Evolutionary conservation across 768 basidiomycete species (phyloP).

Genomic region (Suillus plorans): DNA sequence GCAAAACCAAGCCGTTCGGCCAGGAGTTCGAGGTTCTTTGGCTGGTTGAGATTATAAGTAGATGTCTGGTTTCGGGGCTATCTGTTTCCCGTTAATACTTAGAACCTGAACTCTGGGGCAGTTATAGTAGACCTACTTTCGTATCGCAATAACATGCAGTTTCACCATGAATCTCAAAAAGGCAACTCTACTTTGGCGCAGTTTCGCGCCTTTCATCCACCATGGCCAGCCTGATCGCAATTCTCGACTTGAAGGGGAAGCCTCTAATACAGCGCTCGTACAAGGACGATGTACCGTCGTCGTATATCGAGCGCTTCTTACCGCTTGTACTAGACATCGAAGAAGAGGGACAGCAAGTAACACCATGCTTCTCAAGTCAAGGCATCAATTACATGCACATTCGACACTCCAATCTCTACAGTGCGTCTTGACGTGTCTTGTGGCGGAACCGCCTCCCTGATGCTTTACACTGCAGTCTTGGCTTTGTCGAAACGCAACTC

Average conservation of each 20-base stretch:
- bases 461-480: constrained; percentile 59
- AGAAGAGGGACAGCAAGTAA: constrained; percentile 94
- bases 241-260: constrained; percentile 98
- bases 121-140: neutral
- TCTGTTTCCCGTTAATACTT: neutral
- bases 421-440: constrained; percentile 47
- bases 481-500: constrained; percentile 94
- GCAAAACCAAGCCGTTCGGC: neutral
- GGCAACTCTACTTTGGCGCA: neutral
- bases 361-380: constrained; percentile 93
- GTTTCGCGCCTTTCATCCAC: constrained; percentile 1
- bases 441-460: neutral
- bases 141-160: neutral
- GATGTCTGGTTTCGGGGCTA: neutral
- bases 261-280: constrained; percentile 96
- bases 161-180: neutral
- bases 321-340: constrained; percentile 93
- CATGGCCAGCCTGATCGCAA: constrained; percentile 79
- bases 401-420: constrained; percentile 94
- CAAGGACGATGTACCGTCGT: constrained; percentile 89
- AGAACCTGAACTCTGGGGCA: neutral
- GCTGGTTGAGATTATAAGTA: neutral
- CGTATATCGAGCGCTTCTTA: constrained; percentile 90
- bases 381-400: constrained; percentile 99
- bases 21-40: neutral